phyloP scores from a whole-genome alignment of 1,139 yeast species.

The Trichomonascaceae sp. region DNA sequence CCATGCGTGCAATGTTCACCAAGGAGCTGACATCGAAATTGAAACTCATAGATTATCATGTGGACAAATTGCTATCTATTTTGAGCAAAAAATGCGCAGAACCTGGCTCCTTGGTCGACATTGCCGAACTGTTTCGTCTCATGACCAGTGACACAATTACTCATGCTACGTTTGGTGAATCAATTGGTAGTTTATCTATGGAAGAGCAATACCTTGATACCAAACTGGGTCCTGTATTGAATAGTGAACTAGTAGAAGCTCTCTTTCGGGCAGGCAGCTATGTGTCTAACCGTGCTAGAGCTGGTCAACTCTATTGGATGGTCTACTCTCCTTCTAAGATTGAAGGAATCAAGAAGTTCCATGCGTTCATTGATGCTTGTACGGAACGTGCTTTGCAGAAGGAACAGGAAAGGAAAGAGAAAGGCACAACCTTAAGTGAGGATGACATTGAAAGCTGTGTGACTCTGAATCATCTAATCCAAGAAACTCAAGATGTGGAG shows the following conservation, averaged over 20 bases:
- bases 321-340: slow-evolving; percentile 29
- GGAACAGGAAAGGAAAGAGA: slow-evolving; percentile 11
- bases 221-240: slow-evolving; percentile 19
- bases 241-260: background rate
- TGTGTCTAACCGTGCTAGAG: slow-evolving; percentile 10
- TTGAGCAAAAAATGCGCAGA: slow-evolving; percentile 11
- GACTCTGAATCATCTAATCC: slow-evolving; percentile 46
- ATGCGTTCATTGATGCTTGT: slow-evolving; percentile 31
- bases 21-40: slow-evolving; percentile 51
- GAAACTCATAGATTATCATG: slow-evolving; percentile 36
- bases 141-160: slow-evolving; percentile 55
- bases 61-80: slow-evolving; percentile 11
- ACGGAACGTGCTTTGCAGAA: slow-evolving; percentile 27
- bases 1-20: slow-evolving; percentile 56
- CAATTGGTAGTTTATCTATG: slow-evolving; percentile 39
- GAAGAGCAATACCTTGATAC: slow-evolving; percentile 16
- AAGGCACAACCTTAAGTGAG: slow-evolving; percentile 1
- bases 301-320: slow-evolving; percentile 12
- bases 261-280: background rate
- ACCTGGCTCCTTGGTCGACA: slow-evolving; percentile 33
- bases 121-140: slow-evolving; percentile 45
- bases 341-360: slow-evolving; percentile 21
- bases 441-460: slow-evolving; percentile 26
- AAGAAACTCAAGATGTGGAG: slow-evolving; percentile 45
- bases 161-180: slow-evolving; percentile 54